A percentile compares a stretch with the other conserved stretches of the same genome.
Evolutionary conservation across 805 yeast species (phyloP).

Genomic region (Saccharomycopsis babjevae): DNA sequence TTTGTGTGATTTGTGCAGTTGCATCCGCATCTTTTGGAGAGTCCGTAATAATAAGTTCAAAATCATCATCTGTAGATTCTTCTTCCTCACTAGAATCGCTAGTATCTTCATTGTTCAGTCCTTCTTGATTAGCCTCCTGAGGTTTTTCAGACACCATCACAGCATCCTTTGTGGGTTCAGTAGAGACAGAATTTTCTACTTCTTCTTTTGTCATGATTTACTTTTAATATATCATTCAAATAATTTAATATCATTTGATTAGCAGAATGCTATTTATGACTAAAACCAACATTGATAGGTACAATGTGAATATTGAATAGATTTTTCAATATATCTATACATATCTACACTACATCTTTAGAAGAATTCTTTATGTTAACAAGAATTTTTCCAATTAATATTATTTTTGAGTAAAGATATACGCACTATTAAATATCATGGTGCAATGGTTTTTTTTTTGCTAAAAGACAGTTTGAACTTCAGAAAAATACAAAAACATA

Average conservation of each 20-base stretch:
- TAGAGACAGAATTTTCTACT: background rate
- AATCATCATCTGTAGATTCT: slow-evolving; percentile 32
- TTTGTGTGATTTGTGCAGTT: background rate
- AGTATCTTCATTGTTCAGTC: slow-evolving; percentile 23
- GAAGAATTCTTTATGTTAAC: background rate
- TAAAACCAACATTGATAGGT: no score
- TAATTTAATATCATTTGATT: no score
- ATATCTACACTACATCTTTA: background rate
- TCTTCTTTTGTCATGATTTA: background rate
- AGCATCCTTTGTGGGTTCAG: background rate
- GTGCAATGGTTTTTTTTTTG: no score
- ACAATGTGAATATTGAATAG: no score
- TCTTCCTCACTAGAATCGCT: slow-evolving; percentile 20
- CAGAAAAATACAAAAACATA: no score
- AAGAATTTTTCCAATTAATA: background rate
- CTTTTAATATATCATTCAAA: background rate
- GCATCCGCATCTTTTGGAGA: slow-evolving; percentile 18
- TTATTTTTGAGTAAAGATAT: no score
- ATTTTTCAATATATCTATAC: no score
- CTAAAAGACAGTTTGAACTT: no score
- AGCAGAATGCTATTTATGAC: no score
- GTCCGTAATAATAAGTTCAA: slow-evolving; percentile 71
- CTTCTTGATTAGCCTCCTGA: slow-evolving; percentile 15
- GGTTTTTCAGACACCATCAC: slow-evolving; percentile 6
- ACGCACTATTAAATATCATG: no score